Evolutionary conservation across 202 grass and related monocot species (phyloP), one percentile per base, ranked within the genome.

Genomic region (Hordeum pubiflorum): DNA sequence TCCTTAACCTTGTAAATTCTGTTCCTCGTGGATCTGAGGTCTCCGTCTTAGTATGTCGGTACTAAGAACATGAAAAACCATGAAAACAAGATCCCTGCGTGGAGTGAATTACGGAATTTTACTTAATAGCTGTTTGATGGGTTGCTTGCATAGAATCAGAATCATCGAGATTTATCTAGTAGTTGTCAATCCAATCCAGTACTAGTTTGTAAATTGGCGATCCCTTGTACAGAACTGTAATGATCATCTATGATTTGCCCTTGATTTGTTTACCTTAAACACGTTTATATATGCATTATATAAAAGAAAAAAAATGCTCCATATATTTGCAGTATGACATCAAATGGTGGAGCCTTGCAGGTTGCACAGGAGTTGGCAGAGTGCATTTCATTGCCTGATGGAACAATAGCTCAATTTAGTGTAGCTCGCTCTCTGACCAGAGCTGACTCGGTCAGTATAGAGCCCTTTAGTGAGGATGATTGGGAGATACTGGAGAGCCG

Each of bases 401-500:
- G 84, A 84, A 83, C 82, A 55, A 74, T 70, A 69, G 92, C 85
- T 37, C 89, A 86, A 54, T 40, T 95, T 36, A 98, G 88, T 12
- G 95, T 85, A 61, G 61, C 89, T 79, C 79, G 90, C 20, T 82
- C 86, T 58, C 76, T 94, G 29, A 80, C 82, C 66, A 94, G 91
- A 88, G 95, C 95, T 76, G 58, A 58, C 9, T 88, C 79, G 22
- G 90, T 98, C 11, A 79, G 76, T 72, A 94, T 98, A 82, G 95
- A 98, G 69, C 96, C 96, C 6, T 86, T 67, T 50, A 85, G 84
- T 20, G 96, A 93, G 86, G 92, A 98, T 80, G 96, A 98, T 69
- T 98, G 96, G 96, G 96, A 98, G 82, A 98, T 98, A 89, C 75
- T 98, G 55, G 90, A 93, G 71, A 92, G 85, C 58, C 89, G 89